Conservation (phyloP, 2,329 filamentous ascomycete species). For the Trichophyton rubrum region DNA sequence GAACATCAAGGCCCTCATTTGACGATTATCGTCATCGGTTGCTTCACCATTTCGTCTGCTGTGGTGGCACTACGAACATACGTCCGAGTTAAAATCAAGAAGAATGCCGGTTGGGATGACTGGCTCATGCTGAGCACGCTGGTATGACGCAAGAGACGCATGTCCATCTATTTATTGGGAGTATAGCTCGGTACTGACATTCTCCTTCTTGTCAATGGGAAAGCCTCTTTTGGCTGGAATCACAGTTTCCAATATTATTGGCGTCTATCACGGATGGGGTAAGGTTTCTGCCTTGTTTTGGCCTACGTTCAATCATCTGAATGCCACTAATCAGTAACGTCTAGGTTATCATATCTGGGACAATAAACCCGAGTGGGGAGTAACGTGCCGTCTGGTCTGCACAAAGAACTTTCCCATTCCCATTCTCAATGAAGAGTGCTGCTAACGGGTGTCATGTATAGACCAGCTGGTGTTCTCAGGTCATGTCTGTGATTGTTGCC, state of each 20-base stretch:
- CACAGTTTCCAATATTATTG: conserved; percentile 11
- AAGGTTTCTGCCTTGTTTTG: conserved; percentile 1
- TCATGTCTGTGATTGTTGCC: conserved; percentile 11
- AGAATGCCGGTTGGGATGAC: conserved; percentile 14
- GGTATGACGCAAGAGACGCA: conserved; percentile 8
- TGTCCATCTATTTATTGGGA: not conserved
- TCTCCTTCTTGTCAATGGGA: not conserved
- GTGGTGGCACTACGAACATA: conserved; percentile 15
- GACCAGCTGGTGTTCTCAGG: conserved; percentile 13
- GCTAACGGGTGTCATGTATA: conserved; percentile 4
- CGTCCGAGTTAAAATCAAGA: conserved; percentile 13
- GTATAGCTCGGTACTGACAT: not conserved
- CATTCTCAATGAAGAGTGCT: not conserved
- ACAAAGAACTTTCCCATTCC: not conserved
- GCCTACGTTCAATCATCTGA: not conserved
- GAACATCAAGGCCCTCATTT: conserved; percentile 17
- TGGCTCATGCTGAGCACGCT: conserved; percentile 14
- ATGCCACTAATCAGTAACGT: not conserved
- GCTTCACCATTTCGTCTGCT: conserved; percentile 15
- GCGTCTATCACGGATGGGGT: conserved; percentile 15
- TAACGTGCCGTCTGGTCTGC: conserved; percentile 7
- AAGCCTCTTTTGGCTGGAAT: conserved; percentile 11
- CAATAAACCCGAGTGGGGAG: conserved; percentile 12
- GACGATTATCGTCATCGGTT: conserved; percentile 17
- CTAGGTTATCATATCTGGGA: conserved; percentile 14